These are phyloP conservation scores for Suhomyces bokatorum DNA, from an alignment of 1,139 yeast species.

Conservation along the genomic window DNA sequence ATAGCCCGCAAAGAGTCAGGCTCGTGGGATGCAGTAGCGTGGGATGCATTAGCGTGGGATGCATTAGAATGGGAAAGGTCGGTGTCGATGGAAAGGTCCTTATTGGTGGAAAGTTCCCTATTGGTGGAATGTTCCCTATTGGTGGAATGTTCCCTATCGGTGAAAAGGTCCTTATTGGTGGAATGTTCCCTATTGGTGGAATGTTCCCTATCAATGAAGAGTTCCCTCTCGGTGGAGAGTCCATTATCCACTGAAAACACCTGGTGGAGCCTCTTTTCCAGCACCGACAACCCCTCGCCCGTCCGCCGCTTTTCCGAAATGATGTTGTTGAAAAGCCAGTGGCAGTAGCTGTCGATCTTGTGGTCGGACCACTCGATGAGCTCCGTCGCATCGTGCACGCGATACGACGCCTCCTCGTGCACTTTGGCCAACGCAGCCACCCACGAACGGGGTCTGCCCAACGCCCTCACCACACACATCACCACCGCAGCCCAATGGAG, in stretches of 20 bases:
- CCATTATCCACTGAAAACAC: slow-evolving; percentile 32
- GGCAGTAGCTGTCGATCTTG: slow-evolving; percentile 40
- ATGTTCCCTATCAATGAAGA: too few species aligned
- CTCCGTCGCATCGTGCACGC: slow-evolving; percentile 22
- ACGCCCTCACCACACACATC: slow-evolving; percentile 29
- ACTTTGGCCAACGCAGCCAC: slow-evolving; percentile 17
- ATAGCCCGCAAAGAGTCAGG: not conserved
- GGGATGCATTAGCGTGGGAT: too few species aligned
- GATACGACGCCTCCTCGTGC: not conserved
- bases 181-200: too few species aligned
- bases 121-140: too few species aligned
- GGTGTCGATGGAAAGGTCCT: too few species aligned
- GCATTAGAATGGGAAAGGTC: too few species aligned
- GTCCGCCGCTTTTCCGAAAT: slow-evolving; percentile 26
- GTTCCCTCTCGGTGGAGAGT: too few species aligned
- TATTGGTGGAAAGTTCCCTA: too few species aligned
- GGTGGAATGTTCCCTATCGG: too few species aligned
- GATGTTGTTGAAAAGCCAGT: slow-evolving; percentile 40
- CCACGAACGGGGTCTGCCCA: slow-evolving; percentile 31
- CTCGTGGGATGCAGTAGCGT: too few species aligned
- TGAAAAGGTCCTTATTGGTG: too few species aligned
- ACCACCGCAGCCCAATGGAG: slow-evolving; percentile 26
- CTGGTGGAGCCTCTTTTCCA: slow-evolving; percentile 38
- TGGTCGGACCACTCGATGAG: slow-evolving; percentile 41
- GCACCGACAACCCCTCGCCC: slow-evolving; percentile 23